Percentiles rank a stretch among this genome's conserved stretches.
phyloP scores from a whole-genome alignment of 1,284 basidiomycete genomes.

The Marasmius oreades region DNA sequence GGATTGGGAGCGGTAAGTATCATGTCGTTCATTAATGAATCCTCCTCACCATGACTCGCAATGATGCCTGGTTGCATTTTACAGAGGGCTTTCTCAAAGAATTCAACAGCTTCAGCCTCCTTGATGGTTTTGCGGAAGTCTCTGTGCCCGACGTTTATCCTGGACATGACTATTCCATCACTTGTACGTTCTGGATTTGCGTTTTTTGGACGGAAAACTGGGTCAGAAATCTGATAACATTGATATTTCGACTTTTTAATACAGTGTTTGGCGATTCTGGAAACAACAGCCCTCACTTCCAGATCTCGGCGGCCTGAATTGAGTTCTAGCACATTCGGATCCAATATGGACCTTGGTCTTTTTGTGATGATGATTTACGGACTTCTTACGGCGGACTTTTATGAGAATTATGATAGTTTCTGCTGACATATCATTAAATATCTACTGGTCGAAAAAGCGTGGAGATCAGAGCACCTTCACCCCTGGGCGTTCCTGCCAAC shows the following conservation, averaged over 20 bases:
- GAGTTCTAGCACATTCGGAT: too few relatives aligned
- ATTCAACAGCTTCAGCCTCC: not conserved
- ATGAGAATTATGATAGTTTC: too few relatives aligned
- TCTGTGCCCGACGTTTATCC: conserved; percentile 5
- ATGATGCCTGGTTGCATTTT: not conserved
- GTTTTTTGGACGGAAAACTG: too few relatives aligned
- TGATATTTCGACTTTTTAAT: not conserved
- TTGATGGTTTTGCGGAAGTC: conserved; percentile 6
- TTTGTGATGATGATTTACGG: too few relatives aligned
- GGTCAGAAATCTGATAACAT: not conserved
- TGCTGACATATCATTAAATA: too few relatives aligned
- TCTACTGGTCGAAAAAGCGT: too few relatives aligned
- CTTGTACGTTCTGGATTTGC: conserved; percentile 11
- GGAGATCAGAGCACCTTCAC: too few relatives aligned
- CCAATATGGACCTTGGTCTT: too few relatives aligned
- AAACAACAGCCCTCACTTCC: conserved; percentile 6
- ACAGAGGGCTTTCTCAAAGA: not conserved
- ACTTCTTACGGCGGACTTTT: too few relatives aligned
- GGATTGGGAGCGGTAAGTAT: not conserved
- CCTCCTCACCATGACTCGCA: not conserved
- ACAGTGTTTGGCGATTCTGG: conserved; percentile 13
- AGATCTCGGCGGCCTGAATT: not conserved
- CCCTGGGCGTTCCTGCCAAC: too few relatives aligned
- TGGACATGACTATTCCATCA: conserved; percentile 9
- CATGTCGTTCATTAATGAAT: too few relatives aligned